These are phyloP conservation scores for Leccinum pellstonianum DNA, from an alignment of 768 basidiomycete species.

Conservation along the genomic window DNA sequence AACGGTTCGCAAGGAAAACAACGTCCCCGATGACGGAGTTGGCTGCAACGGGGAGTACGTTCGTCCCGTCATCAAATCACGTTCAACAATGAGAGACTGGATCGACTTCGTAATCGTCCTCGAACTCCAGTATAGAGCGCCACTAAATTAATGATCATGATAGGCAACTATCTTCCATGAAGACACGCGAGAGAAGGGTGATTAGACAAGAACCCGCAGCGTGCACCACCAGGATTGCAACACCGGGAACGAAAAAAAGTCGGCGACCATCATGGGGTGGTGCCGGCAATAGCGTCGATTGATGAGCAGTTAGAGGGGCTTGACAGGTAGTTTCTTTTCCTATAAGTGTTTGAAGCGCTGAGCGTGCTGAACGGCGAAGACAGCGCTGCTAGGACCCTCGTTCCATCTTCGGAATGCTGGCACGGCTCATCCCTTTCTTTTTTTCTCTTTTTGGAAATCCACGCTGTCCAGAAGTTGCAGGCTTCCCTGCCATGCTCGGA, in stretches of 20 bases:
- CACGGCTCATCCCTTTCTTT: slow-evolving; percentile 18
- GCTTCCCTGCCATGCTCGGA: neutral
- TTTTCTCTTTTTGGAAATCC: slow-evolving; percentile 16
- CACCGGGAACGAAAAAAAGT: slow-evolving; percentile 42
- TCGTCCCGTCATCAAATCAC: slow-evolving; percentile 48
- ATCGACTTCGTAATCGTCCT: slow-evolving; percentile 50
- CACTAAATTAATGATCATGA: slow-evolving; percentile 37
- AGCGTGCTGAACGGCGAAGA: neutral
- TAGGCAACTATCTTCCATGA: slow-evolving; percentile 32
- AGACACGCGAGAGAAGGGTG: slow-evolving; percentile 12
- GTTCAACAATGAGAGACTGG: slow-evolving; percentile 54
- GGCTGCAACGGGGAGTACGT: slow-evolving; percentile 46
- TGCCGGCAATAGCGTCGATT: slow-evolving; percentile 37
- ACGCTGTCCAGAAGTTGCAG: neutral
- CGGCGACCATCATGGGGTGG: slow-evolving; percentile 30
- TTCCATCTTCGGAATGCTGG: slow-evolving; percentile 28
- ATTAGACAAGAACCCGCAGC: slow-evolving; percentile 3
- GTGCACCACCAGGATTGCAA: slow-evolving; percentile 46
- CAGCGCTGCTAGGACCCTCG: neutral
- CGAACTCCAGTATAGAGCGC: slow-evolving; percentile 50
- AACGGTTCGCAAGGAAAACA: slow-evolving; percentile 49
- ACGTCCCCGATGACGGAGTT: slow-evolving; percentile 58
- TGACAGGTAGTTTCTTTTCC: slow-evolving; percentile 21
- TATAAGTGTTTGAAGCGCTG: slow-evolving; percentile 38
- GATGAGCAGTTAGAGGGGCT: slow-evolving; percentile 20